Conservation (phyloP, 106 monocot species). For the Dendrobium catenatum region DNA sequence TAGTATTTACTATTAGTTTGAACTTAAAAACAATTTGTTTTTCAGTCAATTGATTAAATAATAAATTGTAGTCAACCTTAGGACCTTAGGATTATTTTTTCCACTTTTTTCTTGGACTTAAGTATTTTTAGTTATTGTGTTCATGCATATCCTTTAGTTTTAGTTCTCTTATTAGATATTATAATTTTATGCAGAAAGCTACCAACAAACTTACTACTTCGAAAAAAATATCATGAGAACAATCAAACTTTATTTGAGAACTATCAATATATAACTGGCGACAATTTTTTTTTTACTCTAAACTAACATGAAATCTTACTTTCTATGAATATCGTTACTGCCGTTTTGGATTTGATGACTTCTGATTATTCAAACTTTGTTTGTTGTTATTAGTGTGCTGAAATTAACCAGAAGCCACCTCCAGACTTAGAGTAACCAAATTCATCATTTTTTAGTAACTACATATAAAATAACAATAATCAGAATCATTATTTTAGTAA, state of each 20-base stretch:
- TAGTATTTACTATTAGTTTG: not conserved
- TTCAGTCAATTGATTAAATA: not conserved
- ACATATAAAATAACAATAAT: not conserved
- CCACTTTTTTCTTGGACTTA: not conserved
- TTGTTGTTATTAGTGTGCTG: not conserved
- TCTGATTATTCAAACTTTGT: too few species aligned
- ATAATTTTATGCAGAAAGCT: slow-evolving; percentile 38
- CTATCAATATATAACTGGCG: too few species aligned
- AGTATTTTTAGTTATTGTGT: not conserved
- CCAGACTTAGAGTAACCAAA: not conserved
- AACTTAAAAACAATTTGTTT: not conserved
- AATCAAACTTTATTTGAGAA: slow-evolving; percentile 53
- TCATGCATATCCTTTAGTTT: not conserved
- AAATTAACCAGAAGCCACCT: not conserved
- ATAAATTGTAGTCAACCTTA: not conserved
- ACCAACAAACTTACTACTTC: slow-evolving; percentile 51
- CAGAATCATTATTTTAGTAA: not conserved
- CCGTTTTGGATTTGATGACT: not conserved
- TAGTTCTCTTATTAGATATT: not conserved
- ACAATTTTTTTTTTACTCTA: not conserved
- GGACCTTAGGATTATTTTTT: not conserved
- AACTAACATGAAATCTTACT: not conserved
- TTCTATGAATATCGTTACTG: not conserved
- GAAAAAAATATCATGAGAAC: slow-evolving; percentile 62
- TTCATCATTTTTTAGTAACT: not conserved